These are phyloP conservation scores for Sporothrix variecibatus DNA, from an alignment of 2,329 filamentous ascomycete species.

Conservation along the genomic window DNA sequence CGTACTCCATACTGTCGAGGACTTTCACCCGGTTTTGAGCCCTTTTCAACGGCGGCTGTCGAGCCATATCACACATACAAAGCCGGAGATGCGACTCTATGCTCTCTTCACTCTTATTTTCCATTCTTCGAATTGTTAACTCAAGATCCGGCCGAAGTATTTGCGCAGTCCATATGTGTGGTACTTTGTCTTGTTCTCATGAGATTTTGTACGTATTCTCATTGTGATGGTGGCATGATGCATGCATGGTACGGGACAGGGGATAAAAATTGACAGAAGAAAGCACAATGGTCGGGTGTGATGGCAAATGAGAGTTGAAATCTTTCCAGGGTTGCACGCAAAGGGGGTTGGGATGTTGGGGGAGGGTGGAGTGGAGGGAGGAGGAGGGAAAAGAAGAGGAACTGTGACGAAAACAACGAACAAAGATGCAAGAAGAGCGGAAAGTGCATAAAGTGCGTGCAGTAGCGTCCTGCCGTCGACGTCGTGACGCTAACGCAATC, in stretches of 20 bases:
- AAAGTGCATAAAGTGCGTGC: neutral
- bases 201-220: neutral
- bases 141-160: too few relatives aligned
- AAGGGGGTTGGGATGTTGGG: neutral
- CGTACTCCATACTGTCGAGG: too few relatives aligned
- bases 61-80: too few relatives aligned
- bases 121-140: too few relatives aligned
- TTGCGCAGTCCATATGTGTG: too few relatives aligned
- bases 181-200: neutral
- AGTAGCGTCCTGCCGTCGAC: neutral
- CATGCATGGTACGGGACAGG: neutral
- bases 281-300: neutral
- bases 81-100: too few relatives aligned
- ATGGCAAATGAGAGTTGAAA: neutral
- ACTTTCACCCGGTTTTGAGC: too few relatives aligned
- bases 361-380: neutral
- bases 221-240: constrained; percentile 3
- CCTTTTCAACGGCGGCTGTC: too few relatives aligned
- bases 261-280: neutral
- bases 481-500: neutral
- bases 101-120: too few relatives aligned
- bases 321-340: neutral
- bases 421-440: neutral
- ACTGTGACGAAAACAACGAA: neutral
- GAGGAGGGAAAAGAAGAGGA: neutral